Evolutionary conservation across 441 rosid species (phyloP).

Genomic region (Mallotus repandus): DNA sequence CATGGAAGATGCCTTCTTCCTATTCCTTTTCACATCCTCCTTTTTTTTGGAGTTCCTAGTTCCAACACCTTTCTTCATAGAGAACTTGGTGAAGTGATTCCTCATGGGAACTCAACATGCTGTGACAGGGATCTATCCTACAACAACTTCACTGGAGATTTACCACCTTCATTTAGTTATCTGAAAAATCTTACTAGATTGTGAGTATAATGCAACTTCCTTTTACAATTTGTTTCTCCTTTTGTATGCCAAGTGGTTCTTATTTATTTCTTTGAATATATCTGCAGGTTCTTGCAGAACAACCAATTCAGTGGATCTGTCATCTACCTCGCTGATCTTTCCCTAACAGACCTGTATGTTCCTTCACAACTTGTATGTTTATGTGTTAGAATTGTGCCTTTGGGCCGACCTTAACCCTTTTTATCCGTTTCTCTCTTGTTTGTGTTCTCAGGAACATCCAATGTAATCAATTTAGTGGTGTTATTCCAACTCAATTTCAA

Average conservation of each 20-base stretch:
- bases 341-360: conserved; percentile 74
- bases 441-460: conserved; percentile 66
- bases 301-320: conserved; percentile 93
- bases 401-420: conserved; percentile 12
- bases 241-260: conserved; percentile 10
- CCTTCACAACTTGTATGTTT: conserved; percentile 12
- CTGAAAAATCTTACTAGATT: conserved; percentile 68
- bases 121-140: conserved; percentile 78
- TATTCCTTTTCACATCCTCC: not conserved
- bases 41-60: not conserved
- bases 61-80: not conserved
- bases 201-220: conserved; percentile 47
- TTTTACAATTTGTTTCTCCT: conserved; percentile 1
- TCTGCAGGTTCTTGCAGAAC: conserved; percentile 76
- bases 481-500: conserved; percentile 81
- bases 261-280: conserved; percentile 9
- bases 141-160: conserved; percentile 82
- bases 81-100: not conserved
- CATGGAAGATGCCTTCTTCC: too few relatives aligned
- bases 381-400: conserved; percentile 14
- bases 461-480: conserved; percentile 81
- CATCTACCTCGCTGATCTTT: conserved; percentile 70
- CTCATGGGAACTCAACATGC: conserved; percentile 20
- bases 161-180: conserved; percentile 82
- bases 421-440: conserved; percentile 26